Evolutionary conservation across 1,284 basidiomycete species (phyloP).

Genomic region (Ceratobasidium sp.): DNA sequence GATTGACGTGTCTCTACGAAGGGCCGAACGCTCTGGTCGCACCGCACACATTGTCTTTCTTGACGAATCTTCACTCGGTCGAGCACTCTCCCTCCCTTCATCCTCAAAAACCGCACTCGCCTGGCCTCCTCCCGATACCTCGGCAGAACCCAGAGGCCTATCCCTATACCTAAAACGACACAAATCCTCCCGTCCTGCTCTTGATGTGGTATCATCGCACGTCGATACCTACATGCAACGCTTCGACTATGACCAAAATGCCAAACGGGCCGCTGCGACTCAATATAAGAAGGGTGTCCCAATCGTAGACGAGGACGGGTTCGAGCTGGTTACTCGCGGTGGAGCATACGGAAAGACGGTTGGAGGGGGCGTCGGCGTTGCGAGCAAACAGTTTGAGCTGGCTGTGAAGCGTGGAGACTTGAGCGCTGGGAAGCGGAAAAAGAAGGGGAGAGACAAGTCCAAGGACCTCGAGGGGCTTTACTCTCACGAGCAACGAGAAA

Average conservation of each 20-base stretch:
- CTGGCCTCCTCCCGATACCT: conserved; percentile 69
- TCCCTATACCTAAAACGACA: conserved; percentile 77
- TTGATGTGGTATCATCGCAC: conserved; percentile 77
- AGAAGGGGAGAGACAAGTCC: conserved; percentile 72
- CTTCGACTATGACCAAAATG: conserved; percentile 80
- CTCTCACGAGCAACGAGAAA: conserved; percentile 88
- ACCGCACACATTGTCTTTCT: conserved; percentile 84
- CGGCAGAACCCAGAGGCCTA: conserved; percentile 70
- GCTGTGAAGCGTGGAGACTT: conserved; percentile 60
- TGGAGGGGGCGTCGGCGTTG: conserved; percentile 83
- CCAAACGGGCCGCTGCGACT: conserved; percentile 68
- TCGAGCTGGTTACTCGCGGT: conserved; percentile 88
- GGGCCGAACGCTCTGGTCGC: conserved; percentile 69
- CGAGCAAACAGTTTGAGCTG: conserved; percentile 78
- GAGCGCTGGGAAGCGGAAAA: conserved; percentile 62
- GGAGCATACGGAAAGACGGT: conserved; percentile 89
- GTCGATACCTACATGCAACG: conserved; percentile 81
- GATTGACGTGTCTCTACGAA: conserved; percentile 17
- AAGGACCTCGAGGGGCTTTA: conserved; percentile 85
- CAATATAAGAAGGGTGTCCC: conserved; percentile 83
- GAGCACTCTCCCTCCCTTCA: conserved; percentile 65
- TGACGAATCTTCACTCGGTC: conserved; percentile 76
- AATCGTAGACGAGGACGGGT: conserved; percentile 92
- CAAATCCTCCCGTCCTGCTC: conserved; percentile 74
- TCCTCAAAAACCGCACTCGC: conserved; percentile 60